A percentile compares a stretch with the other conserved stretches of the same genome.
Evolutionary conservation across 2,329 filamentous ascomycete species (phyloP).

Genomic region (Raffaelea ambrosiae): DNA sequence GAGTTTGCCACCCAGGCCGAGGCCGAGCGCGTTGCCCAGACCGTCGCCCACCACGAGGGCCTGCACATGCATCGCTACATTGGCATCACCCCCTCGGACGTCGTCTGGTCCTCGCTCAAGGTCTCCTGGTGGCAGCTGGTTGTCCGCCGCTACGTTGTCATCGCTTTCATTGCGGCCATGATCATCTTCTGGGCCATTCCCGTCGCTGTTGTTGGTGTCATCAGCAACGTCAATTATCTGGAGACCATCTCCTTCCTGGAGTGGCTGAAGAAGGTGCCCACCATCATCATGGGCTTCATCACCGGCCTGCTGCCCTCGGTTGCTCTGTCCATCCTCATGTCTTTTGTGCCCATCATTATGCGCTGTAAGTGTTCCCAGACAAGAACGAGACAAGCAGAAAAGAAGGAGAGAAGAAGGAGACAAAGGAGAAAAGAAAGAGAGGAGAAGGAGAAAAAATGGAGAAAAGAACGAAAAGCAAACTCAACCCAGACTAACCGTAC

Average conservation of each 20-base stretch:
- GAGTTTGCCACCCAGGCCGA: constrained; percentile 78
- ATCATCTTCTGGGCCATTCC: constrained; percentile 81
- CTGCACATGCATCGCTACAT: constrained; percentile 81
- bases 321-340: constrained; percentile 74
- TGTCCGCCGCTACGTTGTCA: constrained; percentile 58
- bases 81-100: constrained; percentile 70
- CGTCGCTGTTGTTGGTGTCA: constrained; percentile 70
- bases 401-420: too few relatives aligned
- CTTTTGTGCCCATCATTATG: constrained; percentile 74
- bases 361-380: constrained; percentile 45
- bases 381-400: too few relatives aligned
- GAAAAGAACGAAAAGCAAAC: too few relatives aligned
- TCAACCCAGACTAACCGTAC: too few relatives aligned
- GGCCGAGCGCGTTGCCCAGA: constrained; percentile 81
- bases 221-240: constrained; percentile 75
- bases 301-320: constrained; percentile 77
- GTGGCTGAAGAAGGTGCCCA: constrained; percentile 66
- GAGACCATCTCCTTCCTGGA: constrained; percentile 55
- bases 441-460: too few relatives aligned
- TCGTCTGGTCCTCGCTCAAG: constrained; percentile 79
- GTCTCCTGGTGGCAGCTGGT: constrained; percentile 84
- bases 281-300: constrained; percentile 67
- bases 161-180: constrained; percentile 64
- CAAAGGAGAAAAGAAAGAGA: too few relatives aligned
- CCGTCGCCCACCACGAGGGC: constrained; percentile 76